Base-by-base conservation (phyloP, 345 rosid genomes). In the Eucalyptus paniculata region DNA sequence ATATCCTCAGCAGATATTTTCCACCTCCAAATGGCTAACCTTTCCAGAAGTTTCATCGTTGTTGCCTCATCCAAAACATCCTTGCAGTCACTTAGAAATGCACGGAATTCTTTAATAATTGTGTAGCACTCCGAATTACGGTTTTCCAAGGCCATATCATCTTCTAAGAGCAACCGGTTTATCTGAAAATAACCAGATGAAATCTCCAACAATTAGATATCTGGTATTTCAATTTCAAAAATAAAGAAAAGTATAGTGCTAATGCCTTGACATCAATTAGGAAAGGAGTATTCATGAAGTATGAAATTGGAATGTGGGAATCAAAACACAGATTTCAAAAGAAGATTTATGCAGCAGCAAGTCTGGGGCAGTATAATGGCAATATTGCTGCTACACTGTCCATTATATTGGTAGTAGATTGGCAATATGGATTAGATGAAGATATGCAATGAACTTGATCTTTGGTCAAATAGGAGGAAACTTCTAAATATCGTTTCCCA, bases 11-110 rank as follows among this genome's bases (percentile, higher is more conserved):
- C 85, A 77, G 85, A 40, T 23, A 40, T 40, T 77, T 44, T 77
- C 85, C 85, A 77, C 47, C 85, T 15, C 85, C 85, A 77, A 44
- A 49, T n/a, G 82, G 44, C 88, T 87, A 94, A 98, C 99, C 99
- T 95, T 92, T 98, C 99, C 90, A 97, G 92, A 91, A 98, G 97
- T 94, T 90, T 97, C 99, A 98, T 97, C 69, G 99, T 96, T 65
- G 99, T 98, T 92, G 97, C 95, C 96, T 98, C 99, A 93, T 97
- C 99, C 92, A 98, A 95, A 58, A 97, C 99, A 93, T 97, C 97
- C 92, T 96, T 96, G 95, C 96, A 93, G 92, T 98, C 99, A 88
- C 99, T 92, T 88, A 97, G 96, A 93, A 98, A 98, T 90, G 99
- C 99, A 93, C 98, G 94, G 50, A 96, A 98, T 91, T 98, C 99